Conservation (phyloP, 75 land plant genomes). For the Cryptomeria japonica region DNA sequence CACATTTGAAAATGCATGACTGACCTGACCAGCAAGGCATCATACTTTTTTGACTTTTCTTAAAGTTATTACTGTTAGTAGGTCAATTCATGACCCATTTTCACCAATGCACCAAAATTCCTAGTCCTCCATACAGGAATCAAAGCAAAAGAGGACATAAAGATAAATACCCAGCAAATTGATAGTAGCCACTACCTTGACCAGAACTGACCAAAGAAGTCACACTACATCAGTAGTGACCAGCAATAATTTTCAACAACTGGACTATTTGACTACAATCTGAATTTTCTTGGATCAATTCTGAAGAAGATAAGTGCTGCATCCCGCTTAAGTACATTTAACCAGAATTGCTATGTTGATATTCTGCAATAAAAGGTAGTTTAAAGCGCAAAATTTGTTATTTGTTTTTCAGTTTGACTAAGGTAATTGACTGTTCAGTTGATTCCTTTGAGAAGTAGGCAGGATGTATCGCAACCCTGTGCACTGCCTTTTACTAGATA, state of each 20-base stretch:
- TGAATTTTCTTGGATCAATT: neutral
- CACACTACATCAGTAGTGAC: neutral
- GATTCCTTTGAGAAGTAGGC: too few species aligned
- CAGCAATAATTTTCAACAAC: neutral
- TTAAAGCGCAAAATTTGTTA: too few species aligned
- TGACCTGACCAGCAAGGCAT: neutral
- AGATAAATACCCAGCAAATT: neutral
- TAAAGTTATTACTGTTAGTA: neutral
- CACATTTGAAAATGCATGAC: neutral
- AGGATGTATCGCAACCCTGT: too few species aligned
- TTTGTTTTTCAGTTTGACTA: too few species aligned
- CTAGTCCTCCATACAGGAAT: neutral
- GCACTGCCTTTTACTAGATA: too few species aligned
- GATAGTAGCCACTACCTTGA: neutral
- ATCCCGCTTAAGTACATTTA: neutral
- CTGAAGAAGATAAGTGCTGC: neutral
- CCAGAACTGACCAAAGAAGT: neutral
- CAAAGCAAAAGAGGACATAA: neutral
- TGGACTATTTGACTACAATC: neutral
- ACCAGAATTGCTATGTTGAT: too few species aligned
- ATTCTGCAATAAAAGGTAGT: too few species aligned
- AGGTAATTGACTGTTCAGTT: too few species aligned
- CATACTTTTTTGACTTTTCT: neutral
- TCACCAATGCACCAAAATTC: neutral
- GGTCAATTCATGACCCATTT: neutral